Evolutionary conservation across 179 eudicot genomes (phyloP), one percentile per base, ranked within the genome.

Genomic region (Silene vulgaris): DNA sequence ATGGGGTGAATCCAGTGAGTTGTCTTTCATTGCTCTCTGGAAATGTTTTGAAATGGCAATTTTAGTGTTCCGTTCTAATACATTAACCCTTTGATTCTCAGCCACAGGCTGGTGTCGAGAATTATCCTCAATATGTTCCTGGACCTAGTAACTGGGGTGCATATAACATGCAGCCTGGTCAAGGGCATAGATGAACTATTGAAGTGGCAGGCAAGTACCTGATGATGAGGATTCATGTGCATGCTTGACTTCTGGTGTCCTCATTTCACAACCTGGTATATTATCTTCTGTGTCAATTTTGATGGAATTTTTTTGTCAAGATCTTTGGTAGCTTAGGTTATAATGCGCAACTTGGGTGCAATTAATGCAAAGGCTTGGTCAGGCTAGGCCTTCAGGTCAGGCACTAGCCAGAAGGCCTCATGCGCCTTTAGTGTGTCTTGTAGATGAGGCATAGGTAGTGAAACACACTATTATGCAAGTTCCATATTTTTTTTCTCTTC

Each of bases 141-240:
- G 96, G 88, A 50, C 89, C 90, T 59, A 93, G 90, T 67, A 71
- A 86, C 75, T 92, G 97, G 97, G 89, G 84, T 69, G 82, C 90
- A 66, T 89, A 92, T 74, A 89, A 85, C 74, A 71, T 82, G 81
- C 96, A 88, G 76, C 86, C 83, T 78, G 83, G 88, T 85, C 97
- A 89, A 80, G 96, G 90, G 32, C 90, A 89, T 75, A 79, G 91
- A 88, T 91, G 89, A 85, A 85, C 63, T 52, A 71, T 26, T 14
- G 62, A 71, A 6, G 71, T 69, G 43, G 72, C 77, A 17, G 17
- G 70, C 77, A 29, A 20, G 59, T 71, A 71, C 70, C 77, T 82
- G 73, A 66, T 59, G 80, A 72, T 60, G 75, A 56, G 71, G 77
- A 66, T 69, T 80, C 60, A 11, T 66, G 48, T 63, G 76, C 63